Evolutionary conservation across 441 rosid species (phyloP), one percentile per base, ranked within the genome.

Genomic region (Francoa sonchifolia): DNA sequence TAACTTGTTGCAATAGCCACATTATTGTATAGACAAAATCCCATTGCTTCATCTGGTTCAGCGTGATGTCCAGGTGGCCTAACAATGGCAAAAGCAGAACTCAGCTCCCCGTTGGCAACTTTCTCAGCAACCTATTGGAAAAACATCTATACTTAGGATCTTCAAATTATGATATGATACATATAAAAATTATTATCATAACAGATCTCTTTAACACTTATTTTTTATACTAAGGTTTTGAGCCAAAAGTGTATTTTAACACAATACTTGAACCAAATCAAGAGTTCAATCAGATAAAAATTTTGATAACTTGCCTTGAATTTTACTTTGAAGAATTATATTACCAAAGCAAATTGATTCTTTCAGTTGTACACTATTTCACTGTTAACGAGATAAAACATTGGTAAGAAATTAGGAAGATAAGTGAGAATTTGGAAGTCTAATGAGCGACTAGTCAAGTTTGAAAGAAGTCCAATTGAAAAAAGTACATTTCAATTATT

Each of bases 61-160:
- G 96, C 96, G 73, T 90, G 99, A 60, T 86, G 96, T 6, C 99
- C 99, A 11, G 96, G 95, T 8, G 99, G 95, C 62, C 97, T 71
- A 33, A 88, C 83, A 59, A 88, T 58, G 23, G 95, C 88, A 55
- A 77, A 88, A 9, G 72, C 95, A 64, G 81, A 73, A 63, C 70
- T 54, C 56, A 84, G 36, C 46, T 88, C 95, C 31, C 94, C 82
- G 55, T 57, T 68, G 28, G 97, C 94, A 58, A 86, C 96, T 69
- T 66, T 74, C 52, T 77, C 85, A 11, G 74, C 74, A 33, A 67
- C 62, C 96, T 90, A n/a, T 30, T 10, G 45, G 13, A 8, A 34
- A 35, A 27, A 26, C 29, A 25, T 38, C 11, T 5, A 33, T 8
- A 17, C 19, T 55, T 23, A 59, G 13, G 40, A 16, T 28, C 6